Conservation (phyloP, 2,329 filamentous ascomycete species). For the Alternaria sp. region DNA sequence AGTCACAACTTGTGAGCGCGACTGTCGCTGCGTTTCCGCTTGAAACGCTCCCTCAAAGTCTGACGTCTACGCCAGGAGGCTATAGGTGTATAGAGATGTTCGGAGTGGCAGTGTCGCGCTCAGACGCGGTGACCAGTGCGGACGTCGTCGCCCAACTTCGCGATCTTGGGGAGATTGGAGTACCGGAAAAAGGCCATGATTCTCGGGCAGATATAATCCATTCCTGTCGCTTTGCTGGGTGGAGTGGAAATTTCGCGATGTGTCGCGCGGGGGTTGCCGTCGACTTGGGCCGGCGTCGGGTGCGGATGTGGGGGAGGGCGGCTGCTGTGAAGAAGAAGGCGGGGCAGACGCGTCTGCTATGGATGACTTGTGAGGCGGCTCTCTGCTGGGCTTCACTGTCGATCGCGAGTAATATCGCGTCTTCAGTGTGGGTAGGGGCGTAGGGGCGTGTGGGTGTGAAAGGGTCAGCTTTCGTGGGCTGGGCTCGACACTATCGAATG, state of each 20-base stretch:
- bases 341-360: constrained; percentile 23
- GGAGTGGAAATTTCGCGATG: constrained; percentile 3
- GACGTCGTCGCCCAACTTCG: constrained; percentile 31
- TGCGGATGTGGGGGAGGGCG: constrained; percentile 23
- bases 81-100: constrained; percentile 5
- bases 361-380: constrained; percentile 13
- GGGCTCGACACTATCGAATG: not conserved
- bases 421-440: constrained; percentile 15
- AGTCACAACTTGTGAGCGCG: not conserved
- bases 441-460: constrained; percentile 9
- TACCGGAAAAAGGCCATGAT: constrained; percentile 36
- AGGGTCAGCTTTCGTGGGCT: constrained; percentile 5
- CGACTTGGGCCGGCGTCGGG: constrained; percentile 13
- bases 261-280: constrained; percentile 8
- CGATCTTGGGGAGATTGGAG: constrained; percentile 29
- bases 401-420: constrained; percentile 11
- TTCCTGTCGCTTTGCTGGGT: constrained; percentile 23
- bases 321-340: constrained; percentile 10
- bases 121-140: constrained; percentile 30
- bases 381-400: constrained; percentile 7
- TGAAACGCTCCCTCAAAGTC: not conserved
- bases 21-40: not conserved
- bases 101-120: constrained; percentile 12
- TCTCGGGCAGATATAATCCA: constrained; percentile 24
- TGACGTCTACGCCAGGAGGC: not conserved